Evolutionary conservation across 805 yeast species (phyloP).

Genomic region (Candida coleopterorum): DNA sequence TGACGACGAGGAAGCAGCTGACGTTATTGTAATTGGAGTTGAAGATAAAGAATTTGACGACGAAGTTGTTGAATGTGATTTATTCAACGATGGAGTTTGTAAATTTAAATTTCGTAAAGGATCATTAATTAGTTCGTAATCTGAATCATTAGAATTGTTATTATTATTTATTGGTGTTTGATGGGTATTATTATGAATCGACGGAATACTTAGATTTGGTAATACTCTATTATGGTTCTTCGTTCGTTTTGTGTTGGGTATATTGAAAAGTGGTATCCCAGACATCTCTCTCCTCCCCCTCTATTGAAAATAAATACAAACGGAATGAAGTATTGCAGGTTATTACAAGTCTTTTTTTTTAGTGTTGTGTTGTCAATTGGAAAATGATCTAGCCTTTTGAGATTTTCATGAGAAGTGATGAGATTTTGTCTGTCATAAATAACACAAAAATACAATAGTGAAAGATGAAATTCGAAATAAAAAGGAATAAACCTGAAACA

Average conservation of each 20-base stretch:
- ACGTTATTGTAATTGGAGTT: conserved; percentile 9
- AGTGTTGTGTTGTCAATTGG: conserved; percentile 1
- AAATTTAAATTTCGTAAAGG: not conserved
- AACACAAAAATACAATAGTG: no score
- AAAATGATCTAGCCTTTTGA: not conserved
- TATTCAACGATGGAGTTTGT: not conserved
- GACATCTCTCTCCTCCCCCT: conserved; percentile 13
- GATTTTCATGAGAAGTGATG: no score
- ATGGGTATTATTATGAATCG: conserved; percentile 8
- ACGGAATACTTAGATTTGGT: conserved; percentile 26
- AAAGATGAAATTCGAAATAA: no score
- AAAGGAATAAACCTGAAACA: no score
- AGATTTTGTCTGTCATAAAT: no score
- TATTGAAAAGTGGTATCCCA: conserved; percentile 26
- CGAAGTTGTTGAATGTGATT: not conserved
- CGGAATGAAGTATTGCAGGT: not conserved
- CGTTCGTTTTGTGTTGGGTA: conserved; percentile 26
- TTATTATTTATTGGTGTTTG: conserved; percentile 8
- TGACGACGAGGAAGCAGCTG: conserved; percentile 6
- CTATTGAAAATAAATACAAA: no score
- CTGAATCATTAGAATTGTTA: conserved; percentile 9
- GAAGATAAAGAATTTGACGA: conserved; percentile 7
- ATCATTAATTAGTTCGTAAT: not conserved
- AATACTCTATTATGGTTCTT: conserved; percentile 14
- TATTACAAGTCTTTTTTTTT: not conserved